Percentiles rank a stretch among this genome's conserved stretches.
phyloP scores from a whole-genome alignment of 2,329 filamentous ascomycete genomes.

The Diplodia seriata region DNA sequence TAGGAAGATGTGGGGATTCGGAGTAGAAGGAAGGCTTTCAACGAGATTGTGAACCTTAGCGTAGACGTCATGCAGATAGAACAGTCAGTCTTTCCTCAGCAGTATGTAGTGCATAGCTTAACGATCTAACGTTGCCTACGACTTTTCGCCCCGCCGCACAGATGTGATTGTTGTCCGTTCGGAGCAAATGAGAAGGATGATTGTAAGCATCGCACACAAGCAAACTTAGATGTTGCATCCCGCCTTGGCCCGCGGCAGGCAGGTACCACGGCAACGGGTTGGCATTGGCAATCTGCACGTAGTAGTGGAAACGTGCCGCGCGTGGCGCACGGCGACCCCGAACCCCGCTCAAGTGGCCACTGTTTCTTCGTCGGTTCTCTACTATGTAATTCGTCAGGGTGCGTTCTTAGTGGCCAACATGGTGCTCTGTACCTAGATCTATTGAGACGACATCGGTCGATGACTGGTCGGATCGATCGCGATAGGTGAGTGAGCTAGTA shows the following conservation, averaged over 20 bases:
- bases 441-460: neutral
- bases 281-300: neutral
- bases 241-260: neutral
- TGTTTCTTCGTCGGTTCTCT: neutral
- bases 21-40: too few relatives aligned
- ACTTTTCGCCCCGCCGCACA: too few relatives aligned
- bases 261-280: neutral
- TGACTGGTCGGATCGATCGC: neutral
- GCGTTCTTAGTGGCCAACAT: neutral
- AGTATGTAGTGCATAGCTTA: too few relatives aligned
- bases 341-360: neutral
- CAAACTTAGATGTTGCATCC: neutral
- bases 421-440: neutral
- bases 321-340: neutral
- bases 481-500: neutral
- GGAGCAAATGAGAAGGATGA: too few relatives aligned
- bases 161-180: too few relatives aligned
- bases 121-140: too few relatives aligned
- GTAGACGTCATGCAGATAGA: too few relatives aligned
- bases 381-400: neutral
- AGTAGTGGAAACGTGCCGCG: neutral
- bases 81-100: too few relatives aligned
- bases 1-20: too few relatives aligned
- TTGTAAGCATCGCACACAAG: too few relatives aligned
- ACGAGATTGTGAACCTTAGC: too few relatives aligned